Evolutionary conservation across 2,329 filamentous ascomycete species (phyloP).

Genomic region (Mycosphaerelloides madeirae): DNA sequence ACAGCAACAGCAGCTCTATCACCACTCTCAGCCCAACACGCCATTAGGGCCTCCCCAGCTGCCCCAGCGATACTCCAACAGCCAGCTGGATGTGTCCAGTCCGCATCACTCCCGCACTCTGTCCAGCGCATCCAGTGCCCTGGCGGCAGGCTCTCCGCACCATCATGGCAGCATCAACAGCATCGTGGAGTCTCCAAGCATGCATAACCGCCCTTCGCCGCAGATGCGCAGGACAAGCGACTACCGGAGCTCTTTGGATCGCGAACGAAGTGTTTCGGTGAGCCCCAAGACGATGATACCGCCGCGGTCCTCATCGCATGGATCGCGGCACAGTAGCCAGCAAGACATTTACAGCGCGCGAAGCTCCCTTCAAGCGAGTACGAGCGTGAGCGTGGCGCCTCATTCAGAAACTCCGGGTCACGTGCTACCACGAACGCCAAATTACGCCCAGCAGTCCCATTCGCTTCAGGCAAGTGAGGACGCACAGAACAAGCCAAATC

Average conservation of each 20-base stretch:
- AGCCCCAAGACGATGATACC: constrained; percentile 64
- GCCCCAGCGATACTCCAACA: constrained; percentile 25
- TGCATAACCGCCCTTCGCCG: constrained; percentile 22
- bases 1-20: constrained; percentile 30
- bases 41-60: constrained; percentile 44
- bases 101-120: constrained; percentile 30
- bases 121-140: constrained; percentile 30
- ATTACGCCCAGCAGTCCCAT: constrained; percentile 14
- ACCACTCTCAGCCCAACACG: constrained; percentile 46
- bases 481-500: constrained; percentile 10
- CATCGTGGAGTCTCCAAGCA: constrained; percentile 37
- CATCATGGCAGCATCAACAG: constrained; percentile 33
- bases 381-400: constrained; percentile 15
- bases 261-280: constrained; percentile 67
- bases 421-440: constrained; percentile 18
- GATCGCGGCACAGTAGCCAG: constrained; percentile 31
- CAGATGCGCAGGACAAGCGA: constrained; percentile 26
- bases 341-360: constrained; percentile 27
- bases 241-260: constrained; percentile 54
- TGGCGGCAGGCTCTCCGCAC: constrained; percentile 26
- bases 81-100: constrained; percentile 25
- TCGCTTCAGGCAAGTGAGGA: constrained; percentile 16
- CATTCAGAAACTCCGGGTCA: constrained; percentile 20
- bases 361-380: constrained; percentile 22
- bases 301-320: constrained; percentile 26